These are phyloP conservation scores for Gaertneriomyces semiglobifer DNA, from an alignment of 192 early-diverging fungal species.

Conservation along the genomic window DNA sequence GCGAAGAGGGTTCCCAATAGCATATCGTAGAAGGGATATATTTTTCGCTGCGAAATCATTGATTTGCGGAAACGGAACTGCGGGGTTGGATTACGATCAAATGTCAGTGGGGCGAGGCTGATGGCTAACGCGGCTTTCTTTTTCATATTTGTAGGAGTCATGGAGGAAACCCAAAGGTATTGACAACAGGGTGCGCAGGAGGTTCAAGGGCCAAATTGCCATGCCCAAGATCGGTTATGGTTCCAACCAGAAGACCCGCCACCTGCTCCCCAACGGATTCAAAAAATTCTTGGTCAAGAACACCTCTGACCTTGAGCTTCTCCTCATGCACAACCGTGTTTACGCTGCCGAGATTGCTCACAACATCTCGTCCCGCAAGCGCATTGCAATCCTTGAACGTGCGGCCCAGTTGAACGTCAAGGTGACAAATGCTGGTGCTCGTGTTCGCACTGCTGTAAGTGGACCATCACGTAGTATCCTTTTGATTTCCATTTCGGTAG, in stretches of 20 bases:
- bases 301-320: constrained; percentile 85
- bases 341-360: constrained; percentile 99
- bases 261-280: constrained; percentile 97
- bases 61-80: too few relatives aligned
- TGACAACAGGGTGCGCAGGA: constrained; percentile 94
- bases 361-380: constrained; percentile 92
- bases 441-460: constrained; percentile 56
- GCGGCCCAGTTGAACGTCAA: constrained; percentile 95
- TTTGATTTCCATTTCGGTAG: not conserved
- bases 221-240: constrained; percentile 99
- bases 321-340: constrained; percentile 99
- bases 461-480: not conserved
- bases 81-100: too few relatives aligned
- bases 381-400: constrained; percentile 86
- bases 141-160: constrained; percentile 62
- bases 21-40: too few relatives aligned
- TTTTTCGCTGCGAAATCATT: too few relatives aligned
- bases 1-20: too few relatives aligned
- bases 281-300: constrained; percentile 96
- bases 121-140: constrained; percentile 17
- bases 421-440: constrained; percentile 89
- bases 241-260: constrained; percentile 92
- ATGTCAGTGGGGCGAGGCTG: not conserved
- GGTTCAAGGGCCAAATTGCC: constrained; percentile 95
- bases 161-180: constrained; percentile 99